Evolutionary conservation across 2,329 filamentous ascomycete genomes (phyloP).

Genomic region (Xylogone sp.): DNA sequence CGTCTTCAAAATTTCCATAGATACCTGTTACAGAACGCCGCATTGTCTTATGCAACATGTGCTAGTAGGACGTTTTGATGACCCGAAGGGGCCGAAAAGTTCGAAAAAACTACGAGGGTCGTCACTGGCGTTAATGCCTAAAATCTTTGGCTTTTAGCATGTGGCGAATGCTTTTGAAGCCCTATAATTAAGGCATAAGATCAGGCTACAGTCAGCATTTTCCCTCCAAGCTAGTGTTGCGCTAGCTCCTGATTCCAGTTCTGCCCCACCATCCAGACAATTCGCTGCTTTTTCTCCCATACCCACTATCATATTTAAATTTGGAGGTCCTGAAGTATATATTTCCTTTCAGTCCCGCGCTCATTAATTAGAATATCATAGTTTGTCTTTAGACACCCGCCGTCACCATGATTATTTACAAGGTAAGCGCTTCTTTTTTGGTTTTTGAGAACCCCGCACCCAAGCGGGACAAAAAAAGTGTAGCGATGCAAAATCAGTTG

Average conservation of each 20-base stretch:
- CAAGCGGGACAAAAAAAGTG: not conserved
- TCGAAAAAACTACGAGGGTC: too few species aligned
- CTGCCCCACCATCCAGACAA: not conserved
- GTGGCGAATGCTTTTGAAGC: not conserved
- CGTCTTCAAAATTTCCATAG: too few species aligned
- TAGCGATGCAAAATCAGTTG: not conserved
- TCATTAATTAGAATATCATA: not conserved
- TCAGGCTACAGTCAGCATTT: not conserved
- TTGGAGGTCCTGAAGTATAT: not conserved
- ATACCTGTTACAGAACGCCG: too few species aligned
- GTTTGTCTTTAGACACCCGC: conserved; percentile 6
- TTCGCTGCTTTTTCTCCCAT: not conserved
- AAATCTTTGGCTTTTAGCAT: not conserved
- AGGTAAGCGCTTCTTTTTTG: conserved; percentile 34
- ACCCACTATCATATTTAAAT: not conserved
- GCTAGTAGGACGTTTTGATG: too few species aligned
- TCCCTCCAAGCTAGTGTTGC: not conserved
- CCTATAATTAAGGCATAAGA: not conserved
- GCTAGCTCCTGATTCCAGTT: not conserved
- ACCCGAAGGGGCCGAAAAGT: too few species aligned
- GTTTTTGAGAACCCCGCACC: conserved; percentile 1
- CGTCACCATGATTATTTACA: conserved; percentile 54
- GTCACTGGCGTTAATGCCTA: not conserved
- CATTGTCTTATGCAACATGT: too few species aligned
- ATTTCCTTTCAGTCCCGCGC: not conserved